Evolutionary conservation across 2,329 filamentous ascomycete species (phyloP).

Genomic region (Pestalotiopsis sp.): DNA sequence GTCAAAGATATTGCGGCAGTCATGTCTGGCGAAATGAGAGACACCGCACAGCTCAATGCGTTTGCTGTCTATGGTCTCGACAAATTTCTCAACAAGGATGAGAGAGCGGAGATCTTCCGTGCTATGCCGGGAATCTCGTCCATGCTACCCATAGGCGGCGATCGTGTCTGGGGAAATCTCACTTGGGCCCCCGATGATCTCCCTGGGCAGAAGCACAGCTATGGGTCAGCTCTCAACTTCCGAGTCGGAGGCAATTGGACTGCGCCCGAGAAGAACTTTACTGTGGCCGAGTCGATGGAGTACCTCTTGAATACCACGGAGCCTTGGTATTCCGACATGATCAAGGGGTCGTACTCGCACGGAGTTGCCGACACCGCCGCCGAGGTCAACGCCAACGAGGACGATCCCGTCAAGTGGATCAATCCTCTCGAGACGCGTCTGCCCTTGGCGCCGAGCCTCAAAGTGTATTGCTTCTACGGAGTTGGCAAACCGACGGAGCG

Average conservation of each 20-base stretch:
- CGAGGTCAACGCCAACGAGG: constrained; percentile 82
- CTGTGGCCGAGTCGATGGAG: constrained; percentile 73
- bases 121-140: constrained; percentile 96
- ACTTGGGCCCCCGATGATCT: constrained; percentile 87
- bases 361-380: constrained; percentile 79
- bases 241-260: constrained; percentile 66
- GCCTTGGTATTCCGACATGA: constrained; percentile 79
- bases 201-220: constrained; percentile 73
- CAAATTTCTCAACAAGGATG: constrained; percentile 88
- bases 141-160: constrained; percentile 93
- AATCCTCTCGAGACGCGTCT: constrained; percentile 91
- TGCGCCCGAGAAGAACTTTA: constrained; percentile 74
- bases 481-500: constrained; percentile 93
- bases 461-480: constrained; percentile 97
- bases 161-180: constrained; percentile 91
- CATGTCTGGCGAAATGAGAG: constrained; percentile 95
- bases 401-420: constrained; percentile 83
- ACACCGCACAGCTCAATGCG: constrained; percentile 93
- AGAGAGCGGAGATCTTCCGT: constrained; percentile 90
- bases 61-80: constrained; percentile 97
- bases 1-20: constrained; percentile 89
- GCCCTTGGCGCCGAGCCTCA: constrained; percentile 84
- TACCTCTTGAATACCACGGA: constrained; percentile 82
- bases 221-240: constrained; percentile 85
- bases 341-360: constrained; percentile 79